Conservation (phyloP, 495 filamentous ascomycete species). For the Daldinia concentrica region DNA sequence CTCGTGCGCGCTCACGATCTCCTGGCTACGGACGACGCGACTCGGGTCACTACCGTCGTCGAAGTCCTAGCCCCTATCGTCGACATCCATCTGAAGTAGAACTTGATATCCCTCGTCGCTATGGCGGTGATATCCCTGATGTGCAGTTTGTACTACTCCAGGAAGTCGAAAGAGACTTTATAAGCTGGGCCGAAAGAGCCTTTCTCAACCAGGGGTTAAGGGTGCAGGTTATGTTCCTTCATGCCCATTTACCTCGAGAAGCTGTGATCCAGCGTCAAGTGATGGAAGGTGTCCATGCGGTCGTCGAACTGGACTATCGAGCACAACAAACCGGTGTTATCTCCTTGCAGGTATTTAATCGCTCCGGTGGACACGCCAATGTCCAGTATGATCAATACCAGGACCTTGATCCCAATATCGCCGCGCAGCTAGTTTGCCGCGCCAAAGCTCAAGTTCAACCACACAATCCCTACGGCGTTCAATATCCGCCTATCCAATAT, state of each 20-base stretch:
- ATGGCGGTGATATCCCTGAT: slow-evolving; percentile 83
- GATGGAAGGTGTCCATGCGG: slow-evolving; percentile 86
- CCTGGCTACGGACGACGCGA: slow-evolving; percentile 60
- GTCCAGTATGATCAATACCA: slow-evolving; percentile 86
- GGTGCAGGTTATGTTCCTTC: slow-evolving; percentile 78
- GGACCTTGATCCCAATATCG: slow-evolving; percentile 77
- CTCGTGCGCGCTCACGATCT: slow-evolving; percentile 75
- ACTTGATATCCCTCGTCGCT: slow-evolving; percentile 76
- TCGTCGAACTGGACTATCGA: slow-evolving; percentile 74
- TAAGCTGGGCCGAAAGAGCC: slow-evolving; percentile 79
- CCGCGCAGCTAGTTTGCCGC: slow-evolving; percentile 80
- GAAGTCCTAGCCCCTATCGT: slow-evolving; percentile 71
- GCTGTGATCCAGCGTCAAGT: slow-evolving; percentile 85
- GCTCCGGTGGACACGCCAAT: slow-evolving; percentile 72
- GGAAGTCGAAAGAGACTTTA: slow-evolving; percentile 81
- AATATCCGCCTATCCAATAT: slow-evolving; percentile 38
- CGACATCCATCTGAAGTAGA: slow-evolving; percentile 64
- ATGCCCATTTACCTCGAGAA: slow-evolving; percentile 77
- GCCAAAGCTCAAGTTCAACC: slow-evolving; percentile 64
- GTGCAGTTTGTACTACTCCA: slow-evolving; percentile 87
- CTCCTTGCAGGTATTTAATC: slow-evolving; percentile 84
- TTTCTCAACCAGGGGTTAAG: slow-evolving; percentile 76
- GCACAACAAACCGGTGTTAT: slow-evolving; percentile 77
- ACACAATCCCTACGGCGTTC: slow-evolving; percentile 35
- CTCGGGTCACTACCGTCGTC: slow-evolving; percentile 60